phyloP scores from a whole-genome alignment of 1,139 yeast genomes.

The Hyphopichia wangnamkhiaoensis region DNA sequence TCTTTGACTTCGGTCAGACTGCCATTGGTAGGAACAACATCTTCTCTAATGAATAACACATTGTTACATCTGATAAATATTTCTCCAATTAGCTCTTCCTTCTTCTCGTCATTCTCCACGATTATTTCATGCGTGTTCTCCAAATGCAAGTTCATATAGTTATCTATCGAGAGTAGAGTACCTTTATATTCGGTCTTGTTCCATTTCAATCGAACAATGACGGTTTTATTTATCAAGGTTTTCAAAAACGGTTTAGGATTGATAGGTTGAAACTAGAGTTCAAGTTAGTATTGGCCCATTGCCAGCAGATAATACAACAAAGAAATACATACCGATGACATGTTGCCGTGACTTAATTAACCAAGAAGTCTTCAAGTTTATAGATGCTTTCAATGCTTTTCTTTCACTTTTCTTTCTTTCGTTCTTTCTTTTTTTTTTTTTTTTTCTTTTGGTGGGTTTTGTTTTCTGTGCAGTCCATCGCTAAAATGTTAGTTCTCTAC shows the following conservation, averaged over 20 bases:
- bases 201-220: conserved; percentile 90
- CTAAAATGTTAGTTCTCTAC: too few species aligned
- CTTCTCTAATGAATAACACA: conserved; percentile 64
- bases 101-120: conserved; percentile 37
- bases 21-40: too few species aligned
- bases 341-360: conserved; percentile 6
- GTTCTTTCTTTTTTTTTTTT: background rate
- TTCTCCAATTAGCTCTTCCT: conserved; percentile 71
- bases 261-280: conserved; percentile 61
- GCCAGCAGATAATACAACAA: background rate
- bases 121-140: conserved; percentile 67
- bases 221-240: conserved; percentile 65
- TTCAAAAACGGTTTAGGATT: conserved; percentile 92
- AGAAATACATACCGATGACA: conserved; percentile 20
- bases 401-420: background rate
- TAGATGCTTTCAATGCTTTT: background rate
- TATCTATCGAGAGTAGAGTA: conserved; percentile 76
- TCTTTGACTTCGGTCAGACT: background rate
- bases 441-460: background rate
- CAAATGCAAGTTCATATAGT: conserved; percentile 87
- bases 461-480: background rate
- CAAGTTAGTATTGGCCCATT: conserved; percentile 13
- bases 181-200: conserved; percentile 91
- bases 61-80: conserved; percentile 84
- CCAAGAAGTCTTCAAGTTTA: too few species aligned